Base-by-base conservation (phyloP, 2,329 filamentous ascomycete species). In the Fusarium xylarioides region DNA sequence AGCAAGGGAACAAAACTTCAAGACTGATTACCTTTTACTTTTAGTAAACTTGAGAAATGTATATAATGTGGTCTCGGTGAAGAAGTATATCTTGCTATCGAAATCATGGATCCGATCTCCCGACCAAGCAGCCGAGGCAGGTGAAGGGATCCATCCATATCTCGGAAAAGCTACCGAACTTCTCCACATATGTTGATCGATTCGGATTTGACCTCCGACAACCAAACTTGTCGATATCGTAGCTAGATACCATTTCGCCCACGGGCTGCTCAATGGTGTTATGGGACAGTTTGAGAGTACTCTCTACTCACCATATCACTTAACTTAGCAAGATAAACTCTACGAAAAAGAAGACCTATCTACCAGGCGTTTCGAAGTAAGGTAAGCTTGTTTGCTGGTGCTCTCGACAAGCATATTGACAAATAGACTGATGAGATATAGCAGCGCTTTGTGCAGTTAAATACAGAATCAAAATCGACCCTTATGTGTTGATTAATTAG, bases 101-200 rank as follows among this genome's bases (percentile, higher is more conserved):
- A 38, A 30, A 57, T 61, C 47, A 38, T 52, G 42, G 15, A 66
- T 74, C 68, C 72, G 63, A 75, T 74, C 69, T 70, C 40, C 75
- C 75, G 74, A 76, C 71, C 74, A 63, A 76, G 61, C 56, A 76
- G 70, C 78, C 78, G 78, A 79, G 76, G 78, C 77, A 75, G 38
- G 54, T 35, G 52, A 56, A 37, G 23, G n/a, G n/a, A 26, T 26
- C 44, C 59, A 59, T 44, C 40, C 34, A 40, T 54, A 28, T 54
- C 49, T 63, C 70, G 70, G 70, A 37, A 30, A 11, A 30, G 6
- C 3, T 6, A 37, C 70, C 70, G 70, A 60, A 54, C 8, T 12
- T 32, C 53, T 37, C 59, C 50, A 60, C 23, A 26, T 28, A 34
- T 38, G 28, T 47, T 35, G 47, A 32, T 57, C 34, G 34, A 47